Percentiles rank a stretch among this genome's conserved stretches.
These are phyloP conservation scores for Gossypium herbaceum DNA, from an alignment of 345 rosid genomes.

Conservation along the genomic window DNA sequence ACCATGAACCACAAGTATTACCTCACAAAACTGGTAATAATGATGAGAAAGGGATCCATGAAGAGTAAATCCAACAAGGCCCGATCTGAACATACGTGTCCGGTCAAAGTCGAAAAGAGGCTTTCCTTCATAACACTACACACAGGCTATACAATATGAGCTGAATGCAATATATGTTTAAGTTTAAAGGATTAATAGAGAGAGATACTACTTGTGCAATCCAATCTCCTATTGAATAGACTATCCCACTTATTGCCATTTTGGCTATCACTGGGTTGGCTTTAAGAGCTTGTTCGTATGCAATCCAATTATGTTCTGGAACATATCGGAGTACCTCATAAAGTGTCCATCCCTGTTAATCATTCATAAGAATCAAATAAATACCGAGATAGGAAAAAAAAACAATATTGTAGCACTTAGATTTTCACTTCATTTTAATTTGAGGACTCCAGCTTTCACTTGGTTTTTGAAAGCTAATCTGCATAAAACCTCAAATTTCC, in stretches of 20 bases:
- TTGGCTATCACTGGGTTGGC: slow-evolving; percentile 86
- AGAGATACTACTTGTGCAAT: slow-evolving; percentile 73
- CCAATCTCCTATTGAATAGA: slow-evolving; percentile 88
- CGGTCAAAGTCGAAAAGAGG: slow-evolving; percentile 71
- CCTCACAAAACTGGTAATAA: slow-evolving; percentile 92
- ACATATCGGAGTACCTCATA: slow-evolving; percentile 74
- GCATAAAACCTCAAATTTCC: background rate
- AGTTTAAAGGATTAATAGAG: background rate
- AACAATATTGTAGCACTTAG: background rate
- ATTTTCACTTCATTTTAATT: background rate
- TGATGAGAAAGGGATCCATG: slow-evolving; percentile 95
- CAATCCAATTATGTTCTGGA: slow-evolving; percentile 91
- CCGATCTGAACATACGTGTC: slow-evolving; percentile 69
- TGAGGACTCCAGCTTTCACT: background rate
- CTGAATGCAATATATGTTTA: background rate
- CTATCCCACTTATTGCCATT: slow-evolving; percentile 92
- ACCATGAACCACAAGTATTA: slow-evolving; percentile 21
- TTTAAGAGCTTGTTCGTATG: slow-evolving; percentile 85
- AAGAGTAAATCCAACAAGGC: slow-evolving; percentile 87
- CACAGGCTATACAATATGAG: background rate
- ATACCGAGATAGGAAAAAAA: background rate
- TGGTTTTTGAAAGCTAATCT: background rate
- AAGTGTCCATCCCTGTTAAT: slow-evolving; percentile 86
- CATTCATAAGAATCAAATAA: slow-evolving; percentile 2
- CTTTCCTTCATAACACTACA: slow-evolving; percentile 87